Conservation (phyloP, 2,329 filamentous ascomycete species). For the Clarireedia paspali region DNA sequence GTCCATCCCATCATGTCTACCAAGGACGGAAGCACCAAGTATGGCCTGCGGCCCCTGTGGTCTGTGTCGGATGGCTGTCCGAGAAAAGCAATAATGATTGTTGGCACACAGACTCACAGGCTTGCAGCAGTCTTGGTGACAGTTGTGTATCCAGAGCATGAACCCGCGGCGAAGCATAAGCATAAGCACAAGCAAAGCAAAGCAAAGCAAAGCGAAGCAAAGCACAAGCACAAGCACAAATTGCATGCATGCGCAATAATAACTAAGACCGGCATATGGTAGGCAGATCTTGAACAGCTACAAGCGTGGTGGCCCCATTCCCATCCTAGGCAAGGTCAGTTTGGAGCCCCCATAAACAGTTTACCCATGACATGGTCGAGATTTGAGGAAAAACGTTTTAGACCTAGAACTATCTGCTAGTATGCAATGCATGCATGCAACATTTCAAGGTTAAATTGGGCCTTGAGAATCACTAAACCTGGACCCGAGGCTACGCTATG, state of each 20-base stretch:
- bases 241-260: constrained; percentile 5
- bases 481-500: neutral
- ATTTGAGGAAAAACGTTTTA: constrained; percentile 21
- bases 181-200: neutral
- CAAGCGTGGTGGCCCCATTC: neutral
- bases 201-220: neutral
- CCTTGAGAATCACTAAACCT: constrained; percentile 8
- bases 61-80: neutral
- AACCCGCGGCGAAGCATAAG: neutral
- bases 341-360: no score
- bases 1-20: neutral
- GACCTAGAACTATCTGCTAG: constrained; percentile 13
- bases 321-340: neutral
- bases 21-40: no score
- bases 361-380: constrained; percentile 7
- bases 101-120: neutral
- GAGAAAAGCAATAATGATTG: neutral
- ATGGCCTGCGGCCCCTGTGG: neutral
- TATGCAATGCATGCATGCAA: neutral
- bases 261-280: constrained; percentile 8
- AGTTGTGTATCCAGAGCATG: neutral
- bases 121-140: neutral
- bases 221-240: constrained; percentile 8
- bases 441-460: neutral
- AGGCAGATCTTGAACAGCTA: constrained; percentile 1